These are phyloP conservation scores for Pythium dissimile DNA, from an alignment of 352 stramenopile species.

Conservation along the genomic window DNA sequence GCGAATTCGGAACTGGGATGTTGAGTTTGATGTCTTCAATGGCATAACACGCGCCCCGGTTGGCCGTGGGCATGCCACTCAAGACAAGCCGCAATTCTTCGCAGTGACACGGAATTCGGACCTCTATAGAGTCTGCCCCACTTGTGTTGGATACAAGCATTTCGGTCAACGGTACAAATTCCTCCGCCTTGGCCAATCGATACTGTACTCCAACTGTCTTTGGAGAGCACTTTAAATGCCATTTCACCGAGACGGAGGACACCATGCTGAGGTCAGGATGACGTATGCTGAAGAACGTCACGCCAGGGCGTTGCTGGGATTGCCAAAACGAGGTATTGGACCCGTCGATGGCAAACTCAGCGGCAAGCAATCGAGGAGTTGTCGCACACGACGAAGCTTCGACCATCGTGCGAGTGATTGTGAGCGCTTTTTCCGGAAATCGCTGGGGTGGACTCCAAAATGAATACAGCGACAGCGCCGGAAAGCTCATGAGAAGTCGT, in stretches of 20 bases:
- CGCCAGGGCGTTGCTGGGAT: constrained; percentile 52
- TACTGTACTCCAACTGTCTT: constrained; percentile 58
- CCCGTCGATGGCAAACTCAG: constrained; percentile 54
- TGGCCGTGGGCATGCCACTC: constrained; percentile 51
- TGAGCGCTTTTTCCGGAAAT: constrained; percentile 49
- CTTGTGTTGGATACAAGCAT: constrained; percentile 14
- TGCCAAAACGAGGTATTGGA: constrained; percentile 70
- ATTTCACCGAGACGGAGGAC: constrained; percentile 62
- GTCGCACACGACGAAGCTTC: constrained; percentile 53
- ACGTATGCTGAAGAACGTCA: constrained; percentile 49
- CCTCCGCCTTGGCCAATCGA: constrained; percentile 29
- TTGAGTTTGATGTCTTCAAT: constrained; percentile 69
- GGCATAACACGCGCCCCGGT: constrained; percentile 66
- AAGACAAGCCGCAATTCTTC: constrained; percentile 60
- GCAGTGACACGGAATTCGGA: constrained; percentile 38
- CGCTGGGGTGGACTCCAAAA: constrained; percentile 83
- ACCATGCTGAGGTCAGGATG: constrained; percentile 36
- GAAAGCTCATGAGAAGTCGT: constrained; percentile 71
- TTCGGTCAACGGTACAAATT: constrained; percentile 41
- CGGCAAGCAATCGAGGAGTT: constrained; percentile 39
- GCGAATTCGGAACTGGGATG: constrained; percentile 42
- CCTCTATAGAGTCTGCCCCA: constrained; percentile 33
- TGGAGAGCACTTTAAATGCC: constrained; percentile 66
- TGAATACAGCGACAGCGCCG: constrained; percentile 71
- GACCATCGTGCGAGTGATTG: constrained; percentile 40